Conservation (phyloP, 1,284 basidiomycete species). For the Fomes fomentarius region DNA sequence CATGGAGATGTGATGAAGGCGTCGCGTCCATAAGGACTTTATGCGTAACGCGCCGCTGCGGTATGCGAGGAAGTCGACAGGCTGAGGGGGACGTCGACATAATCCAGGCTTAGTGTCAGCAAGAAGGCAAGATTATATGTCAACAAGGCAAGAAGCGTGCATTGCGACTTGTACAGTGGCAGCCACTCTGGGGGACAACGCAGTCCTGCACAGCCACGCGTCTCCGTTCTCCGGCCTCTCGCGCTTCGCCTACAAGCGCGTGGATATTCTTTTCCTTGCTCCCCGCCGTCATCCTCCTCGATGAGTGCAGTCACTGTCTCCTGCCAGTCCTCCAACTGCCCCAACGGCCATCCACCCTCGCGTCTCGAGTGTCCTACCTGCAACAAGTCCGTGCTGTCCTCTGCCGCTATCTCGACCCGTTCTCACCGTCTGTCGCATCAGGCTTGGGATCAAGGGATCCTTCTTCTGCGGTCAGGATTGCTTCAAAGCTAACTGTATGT, state of each 20-base stretch:
- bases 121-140: not conserved
- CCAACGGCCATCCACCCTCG: conserved; percentile 77
- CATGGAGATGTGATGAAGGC: not conserved
- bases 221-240: not conserved
- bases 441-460: conserved; percentile 79
- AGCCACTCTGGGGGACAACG: too few relatives aligned
- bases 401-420: conserved; percentile 1
- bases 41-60: not conserved
- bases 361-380: conserved; percentile 83
- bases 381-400: conserved; percentile 59
- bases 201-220: conserved; percentile 7
- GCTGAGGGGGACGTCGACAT: too few relatives aligned
- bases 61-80: too few relatives aligned
- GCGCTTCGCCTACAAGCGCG: not conserved
- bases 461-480: conserved; percentile 87
- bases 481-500: conserved; percentile 83
- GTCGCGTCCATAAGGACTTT: not conserved
- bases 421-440: conserved; percentile 34
- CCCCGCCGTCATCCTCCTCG: conserved; percentile 1
- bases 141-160: too few relatives aligned
- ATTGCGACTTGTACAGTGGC: too few relatives aligned
- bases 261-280: conserved; percentile 1
- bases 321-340: conserved; percentile 73
- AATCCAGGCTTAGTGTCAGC: too few relatives aligned
- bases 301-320: conserved; percentile 39